Evolutionary conservation across 2,329 filamentous ascomycete genomes (phyloP).

Genomic region (Penicillium freii): DNA sequence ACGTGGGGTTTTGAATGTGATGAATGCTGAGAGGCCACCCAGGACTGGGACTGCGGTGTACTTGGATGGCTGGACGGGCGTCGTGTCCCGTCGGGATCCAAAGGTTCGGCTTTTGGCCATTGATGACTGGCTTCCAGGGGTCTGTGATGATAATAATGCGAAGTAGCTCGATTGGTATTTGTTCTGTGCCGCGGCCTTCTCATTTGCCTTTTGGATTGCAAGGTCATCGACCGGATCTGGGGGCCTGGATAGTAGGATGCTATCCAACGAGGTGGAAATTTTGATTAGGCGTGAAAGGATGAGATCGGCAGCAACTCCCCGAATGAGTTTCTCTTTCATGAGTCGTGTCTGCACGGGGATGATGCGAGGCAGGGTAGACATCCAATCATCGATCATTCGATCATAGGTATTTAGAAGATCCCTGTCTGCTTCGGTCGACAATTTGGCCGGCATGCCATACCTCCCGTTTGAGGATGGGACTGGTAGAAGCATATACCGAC

Average conservation of each 20-base stretch:
- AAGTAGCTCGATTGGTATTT: conserved; percentile 5
- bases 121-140: conserved; percentile 1
- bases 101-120: not conserved
- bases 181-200: conserved; percentile 3
- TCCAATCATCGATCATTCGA: conserved; percentile 37
- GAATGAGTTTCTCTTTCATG: conserved; percentile 40
- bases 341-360: conserved; percentile 40
- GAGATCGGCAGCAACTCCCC: conserved; percentile 39
- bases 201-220: conserved; percentile 1
- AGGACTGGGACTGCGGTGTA: conserved; percentile 11
- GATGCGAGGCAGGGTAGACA: conserved; percentile 32
- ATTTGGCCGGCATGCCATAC: conserved; percentile 9
- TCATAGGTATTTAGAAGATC: conserved; percentile 37
- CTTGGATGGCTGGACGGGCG: not conserved
- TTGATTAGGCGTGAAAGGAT: conserved; percentile 34
- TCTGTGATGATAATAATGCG: conserved; percentile 3
- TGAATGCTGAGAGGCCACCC: conserved; percentile 31
- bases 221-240: not conserved
- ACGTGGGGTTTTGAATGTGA: conserved; percentile 25
- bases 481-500: conserved; percentile 23
- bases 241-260: not conserved
- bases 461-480: conserved; percentile 14
- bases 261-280: conserved; percentile 11
- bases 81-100: not conserved
- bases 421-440: conserved; percentile 6